Evolutionary conservation across 1,139 yeast species (phyloP).

Genomic region (Pichia sp.): DNA sequence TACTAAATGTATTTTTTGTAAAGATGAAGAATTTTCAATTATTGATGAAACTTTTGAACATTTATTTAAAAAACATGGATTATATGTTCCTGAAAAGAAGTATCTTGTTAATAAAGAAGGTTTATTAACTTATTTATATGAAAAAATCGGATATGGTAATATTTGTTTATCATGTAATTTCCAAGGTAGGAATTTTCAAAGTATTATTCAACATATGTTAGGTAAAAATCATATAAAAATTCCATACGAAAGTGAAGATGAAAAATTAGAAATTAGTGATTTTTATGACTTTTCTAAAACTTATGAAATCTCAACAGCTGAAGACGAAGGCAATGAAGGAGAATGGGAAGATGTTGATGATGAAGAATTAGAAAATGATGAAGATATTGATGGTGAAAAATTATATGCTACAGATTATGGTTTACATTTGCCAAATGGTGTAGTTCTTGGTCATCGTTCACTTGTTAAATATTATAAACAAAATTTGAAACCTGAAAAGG

Average conservation of each 20-base stretch:
- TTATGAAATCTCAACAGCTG: slow-evolving; percentile 39
- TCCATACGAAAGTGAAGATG: slow-evolving; percentile 82
- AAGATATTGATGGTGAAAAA: slow-evolving; percentile 37
- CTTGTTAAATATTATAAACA: slow-evolving; percentile 82
- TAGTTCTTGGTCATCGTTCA: slow-evolving; percentile 84
- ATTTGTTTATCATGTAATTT: slow-evolving; percentile 78
- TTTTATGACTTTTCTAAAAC: slow-evolving; percentile 81
- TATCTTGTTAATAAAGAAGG: slow-evolving; percentile 69
- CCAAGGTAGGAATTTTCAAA: slow-evolving; percentile 76
- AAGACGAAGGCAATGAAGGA: slow-evolving; percentile 28
- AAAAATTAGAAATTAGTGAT: slow-evolving; percentile 70
- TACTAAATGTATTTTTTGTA: slow-evolving; percentile 74
- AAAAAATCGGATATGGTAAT: slow-evolving; percentile 78
- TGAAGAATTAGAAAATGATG: slow-evolving; percentile 36
- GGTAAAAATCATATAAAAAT: slow-evolving; percentile 81
- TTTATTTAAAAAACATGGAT: slow-evolving; percentile 73
- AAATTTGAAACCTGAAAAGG: slow-evolving; percentile 68
- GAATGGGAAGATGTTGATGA: slow-evolving; percentile 35
- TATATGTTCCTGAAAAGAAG: slow-evolving; percentile 76
- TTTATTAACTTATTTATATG: slow-evolving; percentile 65
- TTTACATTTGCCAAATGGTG: slow-evolving; percentile 79
- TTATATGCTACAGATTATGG: slow-evolving; percentile 61
- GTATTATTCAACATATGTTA: slow-evolving; percentile 85
- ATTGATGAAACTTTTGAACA: slow-evolving; percentile 65
- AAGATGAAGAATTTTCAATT: slow-evolving; percentile 35